Percentiles rank a stretch among this genome's conserved stretches.
phyloP scores from a whole-genome alignment of 1,284 basidiomycete species.

The Caloboletus inedulis region DNA sequence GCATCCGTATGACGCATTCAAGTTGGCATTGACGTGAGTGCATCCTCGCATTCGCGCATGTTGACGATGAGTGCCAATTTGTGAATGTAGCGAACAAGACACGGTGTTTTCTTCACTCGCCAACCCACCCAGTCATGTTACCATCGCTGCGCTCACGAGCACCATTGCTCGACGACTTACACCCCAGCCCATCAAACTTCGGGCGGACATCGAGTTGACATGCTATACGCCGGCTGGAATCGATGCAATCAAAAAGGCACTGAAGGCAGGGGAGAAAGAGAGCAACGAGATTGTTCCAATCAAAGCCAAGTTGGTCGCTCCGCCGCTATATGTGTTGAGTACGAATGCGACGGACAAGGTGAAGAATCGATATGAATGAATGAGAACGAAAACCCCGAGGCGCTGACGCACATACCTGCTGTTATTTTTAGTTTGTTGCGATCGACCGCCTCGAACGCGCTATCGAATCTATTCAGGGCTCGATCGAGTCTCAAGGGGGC shows the following conservation, averaged over 20 bases:
- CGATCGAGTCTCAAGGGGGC: conserved; percentile 85
- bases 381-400: background rate
- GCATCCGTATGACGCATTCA: conserved; percentile 98
- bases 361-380: background rate
- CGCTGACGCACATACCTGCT: background rate
- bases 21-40: conserved; percentile 86
- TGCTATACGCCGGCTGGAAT: conserved; percentile 98
- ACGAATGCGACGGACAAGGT: conserved; percentile 98
- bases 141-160: conserved; percentile 67
- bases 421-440: conserved; percentile 63
- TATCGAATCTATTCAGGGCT: conserved; percentile 84
- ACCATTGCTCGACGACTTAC: conserved; percentile 96
- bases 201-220: conserved; percentile 96
- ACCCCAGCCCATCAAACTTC: conserved; percentile 98
- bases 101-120: conserved; percentile 77
- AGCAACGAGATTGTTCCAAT: conserved; percentile 92
- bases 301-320: conserved; percentile 96
- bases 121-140: conserved; percentile 57
- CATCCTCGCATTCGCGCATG: background rate
- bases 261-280: conserved; percentile 84
- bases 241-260: conserved; percentile 93
- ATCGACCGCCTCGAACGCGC: conserved; percentile 93
- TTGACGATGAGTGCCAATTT: conserved; percentile 3
- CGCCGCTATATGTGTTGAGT: conserved; percentile 93
- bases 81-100: conserved; percentile 72